Percentiles rank a stretch among this genome's conserved stretches.
phyloP scores from a whole-genome alignment of 176 grass and related monocot species.

The Oropetium thomaeum region DNA sequence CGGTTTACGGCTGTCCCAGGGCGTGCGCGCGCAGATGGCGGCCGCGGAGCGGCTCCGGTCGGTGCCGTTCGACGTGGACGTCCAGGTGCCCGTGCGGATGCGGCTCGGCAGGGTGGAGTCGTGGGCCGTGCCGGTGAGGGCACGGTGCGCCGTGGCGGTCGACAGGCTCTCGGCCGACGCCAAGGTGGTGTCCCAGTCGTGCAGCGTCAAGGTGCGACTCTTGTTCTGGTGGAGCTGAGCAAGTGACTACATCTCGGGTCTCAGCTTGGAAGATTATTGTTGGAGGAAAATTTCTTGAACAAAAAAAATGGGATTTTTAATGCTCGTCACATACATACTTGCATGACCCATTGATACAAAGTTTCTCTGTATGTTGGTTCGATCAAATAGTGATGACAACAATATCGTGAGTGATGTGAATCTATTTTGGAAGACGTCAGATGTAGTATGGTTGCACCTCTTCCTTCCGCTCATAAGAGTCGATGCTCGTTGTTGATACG shows the following conservation, averaged over 20 bases:
- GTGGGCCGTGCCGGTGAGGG: conserved; percentile 51
- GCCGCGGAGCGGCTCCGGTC: conserved; percentile 40
- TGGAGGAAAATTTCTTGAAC: no score
- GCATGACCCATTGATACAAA: no score
- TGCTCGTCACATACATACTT: no score
- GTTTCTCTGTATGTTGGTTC: no score
- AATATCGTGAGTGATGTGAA: no score
- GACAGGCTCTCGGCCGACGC: conserved; percentile 47
- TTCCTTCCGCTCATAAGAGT: no score
- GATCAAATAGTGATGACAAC: no score
- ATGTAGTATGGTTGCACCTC: no score
- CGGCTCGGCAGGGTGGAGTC: conserved; percentile 47
- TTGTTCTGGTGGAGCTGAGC: conserved; percentile 31
- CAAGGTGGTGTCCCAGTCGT: conserved; percentile 50
- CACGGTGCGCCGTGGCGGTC: conserved; percentile 47
- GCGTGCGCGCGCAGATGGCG: conserved; percentile 38
- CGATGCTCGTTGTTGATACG: no score
- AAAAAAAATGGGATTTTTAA: no score
- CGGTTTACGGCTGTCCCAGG: conserved; percentile 42
- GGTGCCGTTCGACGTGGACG: conserved; percentile 55
- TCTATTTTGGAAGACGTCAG: no score
- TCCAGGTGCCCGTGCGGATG: conserved; percentile 56
- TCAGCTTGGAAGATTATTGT: no score
- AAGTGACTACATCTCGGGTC: not conserved
- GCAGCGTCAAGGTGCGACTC: conserved; percentile 34